Evolutionary conservation across 2,329 filamentous ascomycete genomes (phyloP).

Genomic region (Neocucurbitaria cava): DNA sequence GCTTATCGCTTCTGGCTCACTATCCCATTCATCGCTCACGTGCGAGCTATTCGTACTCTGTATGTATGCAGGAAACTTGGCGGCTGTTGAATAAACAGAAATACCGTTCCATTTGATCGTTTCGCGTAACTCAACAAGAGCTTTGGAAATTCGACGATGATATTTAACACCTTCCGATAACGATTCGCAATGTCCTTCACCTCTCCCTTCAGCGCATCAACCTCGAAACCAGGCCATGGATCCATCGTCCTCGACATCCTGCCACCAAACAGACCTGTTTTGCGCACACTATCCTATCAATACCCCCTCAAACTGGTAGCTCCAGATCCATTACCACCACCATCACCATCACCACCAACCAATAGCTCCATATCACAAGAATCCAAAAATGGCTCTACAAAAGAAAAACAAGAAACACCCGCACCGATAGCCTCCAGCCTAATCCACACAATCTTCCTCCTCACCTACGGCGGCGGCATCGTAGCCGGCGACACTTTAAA

Average conservation of each 20-base stretch:
- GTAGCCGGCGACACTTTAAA: slow-evolving; percentile 85
- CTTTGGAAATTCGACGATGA: slow-evolving; percentile 15
- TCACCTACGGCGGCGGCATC: slow-evolving; percentile 94
- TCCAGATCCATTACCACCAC: slow-evolving; percentile 69
- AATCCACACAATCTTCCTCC: slow-evolving; percentile 79
- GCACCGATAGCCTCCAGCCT: slow-evolving; percentile 48
- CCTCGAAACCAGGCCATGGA: slow-evolving; percentile 78
- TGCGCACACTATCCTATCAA: slow-evolving; percentile 81
- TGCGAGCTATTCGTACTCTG: too few species aligned
- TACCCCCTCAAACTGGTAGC: slow-evolving; percentile 95
- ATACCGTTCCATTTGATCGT: too few species aligned
- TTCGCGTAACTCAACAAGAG: too few species aligned
- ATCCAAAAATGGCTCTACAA: slow-evolving; percentile 5
- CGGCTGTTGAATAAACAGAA: too few species aligned
- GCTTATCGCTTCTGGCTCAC: neutral
- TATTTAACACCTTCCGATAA: slow-evolving; percentile 12
- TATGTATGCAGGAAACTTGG: too few species aligned
- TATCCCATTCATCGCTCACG: too few species aligned
- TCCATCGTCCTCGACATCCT: slow-evolving; percentile 75
- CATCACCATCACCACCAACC: slow-evolving; percentile 48
- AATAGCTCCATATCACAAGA: too few species aligned
- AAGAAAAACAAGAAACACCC: too few species aligned
- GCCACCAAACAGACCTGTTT: slow-evolving; percentile 73
- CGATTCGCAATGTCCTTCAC: slow-evolving; percentile 39
- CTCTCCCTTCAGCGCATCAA: slow-evolving; percentile 79